These are phyloP conservation scores for Populus tomentosa DNA, from an alignment of 441 rosid genomes.

Conservation along the genomic window DNA sequence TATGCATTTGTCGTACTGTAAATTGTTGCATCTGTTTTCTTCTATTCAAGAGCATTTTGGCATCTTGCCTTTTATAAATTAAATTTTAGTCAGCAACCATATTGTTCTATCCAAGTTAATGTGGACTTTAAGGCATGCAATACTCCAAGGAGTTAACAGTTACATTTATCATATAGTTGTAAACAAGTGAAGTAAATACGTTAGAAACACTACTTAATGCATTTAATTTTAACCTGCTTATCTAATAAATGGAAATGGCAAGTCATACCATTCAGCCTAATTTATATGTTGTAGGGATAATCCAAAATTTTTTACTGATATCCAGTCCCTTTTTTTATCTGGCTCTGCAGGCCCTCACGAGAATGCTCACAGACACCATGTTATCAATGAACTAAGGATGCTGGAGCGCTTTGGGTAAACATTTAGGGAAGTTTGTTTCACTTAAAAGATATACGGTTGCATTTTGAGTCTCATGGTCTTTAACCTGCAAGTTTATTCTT, in stretches of 20 bases:
- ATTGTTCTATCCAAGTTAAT: not conserved
- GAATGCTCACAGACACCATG: constrained; percentile 64
- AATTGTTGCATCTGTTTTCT: not conserved
- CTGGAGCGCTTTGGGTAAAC: constrained; percentile 84
- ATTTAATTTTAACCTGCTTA: not conserved
- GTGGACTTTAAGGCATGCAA: not conserved
- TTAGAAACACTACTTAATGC: not conserved
- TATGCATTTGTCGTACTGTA: not conserved
- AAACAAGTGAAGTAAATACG: not conserved
- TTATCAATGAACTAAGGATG: constrained; percentile 70
- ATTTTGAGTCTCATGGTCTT: not conserved
- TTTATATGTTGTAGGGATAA: not conserved
- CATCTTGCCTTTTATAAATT: not conserved
- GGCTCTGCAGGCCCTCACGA: constrained; percentile 71
- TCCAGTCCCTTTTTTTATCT: not conserved
- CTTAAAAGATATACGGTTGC: not conserved
- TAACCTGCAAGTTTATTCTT: constrained; percentile 13
- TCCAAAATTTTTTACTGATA: constrained; percentile 4
- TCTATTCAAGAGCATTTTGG: not conserved
- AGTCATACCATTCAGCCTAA: not conserved
- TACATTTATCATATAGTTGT: not conserved
- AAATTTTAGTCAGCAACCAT: not conserved
- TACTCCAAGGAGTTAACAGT: not conserved
- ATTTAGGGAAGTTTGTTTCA: constrained; percentile 5
- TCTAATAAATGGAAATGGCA: not conserved